phyloP scores from a whole-genome alignment of 1,284 basidiomycete genomes.

The Xerocomus minutiporus region DNA sequence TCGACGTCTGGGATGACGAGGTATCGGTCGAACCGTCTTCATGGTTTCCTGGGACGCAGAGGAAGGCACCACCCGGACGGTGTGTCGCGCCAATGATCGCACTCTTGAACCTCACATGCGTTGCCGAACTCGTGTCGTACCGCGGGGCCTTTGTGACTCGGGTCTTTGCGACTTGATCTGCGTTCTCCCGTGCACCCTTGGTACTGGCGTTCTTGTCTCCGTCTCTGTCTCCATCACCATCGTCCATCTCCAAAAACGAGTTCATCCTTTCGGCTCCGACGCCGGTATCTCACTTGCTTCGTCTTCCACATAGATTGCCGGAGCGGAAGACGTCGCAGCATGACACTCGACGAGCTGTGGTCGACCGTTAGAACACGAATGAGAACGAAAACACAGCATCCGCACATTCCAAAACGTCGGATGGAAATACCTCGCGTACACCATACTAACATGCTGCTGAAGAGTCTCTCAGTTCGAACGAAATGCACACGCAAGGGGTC shows the following conservation, averaged over 20 bases:
- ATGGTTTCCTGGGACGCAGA: not conserved
- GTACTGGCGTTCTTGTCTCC: not conserved
- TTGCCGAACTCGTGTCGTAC: slow-evolving; percentile 18
- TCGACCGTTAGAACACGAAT: not conserved
- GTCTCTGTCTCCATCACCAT: not conserved
- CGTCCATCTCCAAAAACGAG: slow-evolving; percentile 10
- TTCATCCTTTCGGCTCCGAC: slow-evolving; percentile 1
- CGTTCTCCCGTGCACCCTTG: not conserved
- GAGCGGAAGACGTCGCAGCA: slow-evolving; percentile 14
- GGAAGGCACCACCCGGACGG: not conserved
- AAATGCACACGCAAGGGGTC: not conserved
- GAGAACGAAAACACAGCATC: not conserved
- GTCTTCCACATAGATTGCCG: slow-evolving; percentile 23
- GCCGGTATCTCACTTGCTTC: slow-evolving; percentile 9
- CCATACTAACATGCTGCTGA: slow-evolving; percentile 20
- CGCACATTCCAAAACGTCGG: slow-evolving; percentile 25
- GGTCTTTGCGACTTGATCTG: not conserved
- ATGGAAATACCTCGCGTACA: slow-evolving; percentile 24
- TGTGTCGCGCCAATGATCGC: slow-evolving; percentile 9
- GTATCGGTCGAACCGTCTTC: not conserved
- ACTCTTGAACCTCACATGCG: slow-evolving; percentile 13
- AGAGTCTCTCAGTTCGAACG: not conserved
- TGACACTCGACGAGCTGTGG: slow-evolving; percentile 18
- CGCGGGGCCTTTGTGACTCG: slow-evolving; percentile 6
- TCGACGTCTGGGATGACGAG: not conserved